Conservation (phyloP, 2,329 filamentous ascomycete species). For the Fusarium incarnatum region DNA sequence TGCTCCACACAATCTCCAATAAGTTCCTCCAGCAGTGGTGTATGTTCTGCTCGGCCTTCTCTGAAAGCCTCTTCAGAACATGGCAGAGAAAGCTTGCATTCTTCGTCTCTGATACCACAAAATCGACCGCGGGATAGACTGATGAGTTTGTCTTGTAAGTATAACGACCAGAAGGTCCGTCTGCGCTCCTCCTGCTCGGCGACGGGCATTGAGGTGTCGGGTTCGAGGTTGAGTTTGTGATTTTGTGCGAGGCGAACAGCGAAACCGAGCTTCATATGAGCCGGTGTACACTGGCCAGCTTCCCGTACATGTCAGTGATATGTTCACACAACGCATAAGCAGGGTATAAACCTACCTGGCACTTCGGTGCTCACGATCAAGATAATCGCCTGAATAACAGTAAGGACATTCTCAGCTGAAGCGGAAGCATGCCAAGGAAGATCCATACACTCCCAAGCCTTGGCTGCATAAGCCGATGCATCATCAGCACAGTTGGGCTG, state of each 20-base stretch:
- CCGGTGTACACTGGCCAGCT: slow-evolving; percentile 18
- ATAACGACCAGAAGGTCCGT: slow-evolving; percentile 15
- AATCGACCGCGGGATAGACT: slow-evolving; percentile 20
- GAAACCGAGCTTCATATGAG: slow-evolving; percentile 25
- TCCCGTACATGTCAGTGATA: rapidly evolving
- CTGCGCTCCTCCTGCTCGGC: neutral
- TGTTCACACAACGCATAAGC: no score
- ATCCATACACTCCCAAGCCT: slow-evolving; percentile 17
- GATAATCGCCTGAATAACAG: slow-evolving; percentile 14
- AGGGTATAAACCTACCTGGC: slow-evolving; percentile 3
- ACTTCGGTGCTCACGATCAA: slow-evolving; percentile 25
- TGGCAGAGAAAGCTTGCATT: slow-evolving; percentile 5
- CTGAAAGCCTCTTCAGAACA: slow-evolving; percentile 10
- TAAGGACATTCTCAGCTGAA: neutral
- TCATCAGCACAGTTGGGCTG: neutral
- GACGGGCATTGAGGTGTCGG: neutral
- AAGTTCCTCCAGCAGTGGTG: neutral
- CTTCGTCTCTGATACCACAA: slow-evolving; percentile 13
- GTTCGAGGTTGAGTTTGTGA: slow-evolving; percentile 11
- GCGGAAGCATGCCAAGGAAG: slow-evolving; percentile 19
- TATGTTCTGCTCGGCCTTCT: neutral
- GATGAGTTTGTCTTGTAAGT: slow-evolving; percentile 6
- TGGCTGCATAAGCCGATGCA: slow-evolving; percentile 14
- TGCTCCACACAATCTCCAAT: slow-evolving; percentile 6
- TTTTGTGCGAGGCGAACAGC: slow-evolving; percentile 17